Base-by-base conservation (phyloP, 352 stramenopile species). In the Globisporangium paddicum region DNA sequence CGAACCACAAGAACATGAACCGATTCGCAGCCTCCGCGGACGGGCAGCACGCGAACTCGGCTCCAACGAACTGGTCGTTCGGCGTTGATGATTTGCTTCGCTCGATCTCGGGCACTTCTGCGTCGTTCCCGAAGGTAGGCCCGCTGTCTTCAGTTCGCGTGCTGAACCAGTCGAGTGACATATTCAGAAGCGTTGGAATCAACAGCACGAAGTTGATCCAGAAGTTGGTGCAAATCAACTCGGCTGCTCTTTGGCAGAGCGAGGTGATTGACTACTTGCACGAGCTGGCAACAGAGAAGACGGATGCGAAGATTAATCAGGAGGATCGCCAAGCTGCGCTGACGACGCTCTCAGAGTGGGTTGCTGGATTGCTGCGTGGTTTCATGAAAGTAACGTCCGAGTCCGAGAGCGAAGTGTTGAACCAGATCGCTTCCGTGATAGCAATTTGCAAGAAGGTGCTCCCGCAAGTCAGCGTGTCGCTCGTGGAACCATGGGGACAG, bases 31-130 rank as follows among this genome's bases (percentile, higher is more conserved):
- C 79, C 10, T 90, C 82, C 28, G 79, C 81, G 0, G 81, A 91
- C 67, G 79, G 81, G 0, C 79, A 90, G 32, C 79, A 87, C 40
- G 76, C 79, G 1, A 72, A 86, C 47, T 83, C 73, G 11, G 80
- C 82, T 0, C 80, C 82, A 0, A 86, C 73, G 25, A 73, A 88
- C 48, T 93, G 83, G 83, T 90, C 79, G 21, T 83, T 90, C 54
- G 83, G 83, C 23, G 80, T 93, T 25, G 80, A 69, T 30, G 80
- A 90, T 35, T 61, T 89, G 0, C 64, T 90, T 37, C 66, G 68
- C 5, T 79, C 80, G 55, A 55, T 90, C 26, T 79, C 75, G 1
- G 75, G 65, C 44, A 77, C 57, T 18, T 56, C 65, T 0, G 65
- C 71, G 18, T 67, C 72, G n/a, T 84, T 77, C 55, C 80, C 80